A percentile compares a stretch with the other conserved stretches of the same genome.
Conservation (phyloP, 2,329 filamentous ascomycete species). For the Davidsoniella australis region DNA sequence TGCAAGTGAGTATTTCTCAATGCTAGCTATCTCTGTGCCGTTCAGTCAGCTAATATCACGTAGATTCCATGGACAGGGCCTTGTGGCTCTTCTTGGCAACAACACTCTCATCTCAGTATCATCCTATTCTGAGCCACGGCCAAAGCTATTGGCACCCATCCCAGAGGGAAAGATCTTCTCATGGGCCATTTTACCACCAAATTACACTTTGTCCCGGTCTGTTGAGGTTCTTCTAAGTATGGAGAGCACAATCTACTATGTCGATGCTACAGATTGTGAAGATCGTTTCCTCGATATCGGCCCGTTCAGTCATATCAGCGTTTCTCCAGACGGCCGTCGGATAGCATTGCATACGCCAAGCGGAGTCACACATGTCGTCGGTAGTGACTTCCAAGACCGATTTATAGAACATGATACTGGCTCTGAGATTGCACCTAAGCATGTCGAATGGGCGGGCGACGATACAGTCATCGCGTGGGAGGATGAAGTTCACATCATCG, state of each 20-base stretch:
- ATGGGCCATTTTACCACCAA: slow-evolving; percentile 79
- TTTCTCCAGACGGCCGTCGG: slow-evolving; percentile 81
- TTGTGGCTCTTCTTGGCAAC: slow-evolving; percentile 80
- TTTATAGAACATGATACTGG: slow-evolving; percentile 83
- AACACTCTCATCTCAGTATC: slow-evolving; percentile 77
- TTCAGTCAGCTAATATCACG: not conserved
- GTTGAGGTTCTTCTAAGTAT: slow-evolving; percentile 87
- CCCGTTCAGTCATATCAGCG: slow-evolving; percentile 75
- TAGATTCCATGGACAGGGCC: slow-evolving; percentile 73
- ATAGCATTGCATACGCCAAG: slow-evolving; percentile 74
- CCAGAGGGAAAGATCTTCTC: slow-evolving; percentile 68
- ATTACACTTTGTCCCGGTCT: slow-evolving; percentile 74
- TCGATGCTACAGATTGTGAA: slow-evolving; percentile 79
- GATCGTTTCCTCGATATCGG: slow-evolving; percentile 83
- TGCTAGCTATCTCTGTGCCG: slow-evolving; percentile 4
- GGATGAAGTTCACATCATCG: slow-evolving; percentile 88
- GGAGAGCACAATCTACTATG: slow-evolving; percentile 63
- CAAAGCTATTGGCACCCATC: slow-evolving; percentile 59
- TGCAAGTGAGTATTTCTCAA: slow-evolving; percentile 37
- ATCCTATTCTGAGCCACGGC: slow-evolving; percentile 77
- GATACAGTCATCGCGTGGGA: slow-evolving; percentile 95
- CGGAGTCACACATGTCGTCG: slow-evolving; percentile 81
- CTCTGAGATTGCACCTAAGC: slow-evolving; percentile 68
- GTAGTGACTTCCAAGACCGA: slow-evolving; percentile 84
- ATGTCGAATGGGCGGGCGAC: slow-evolving; percentile 91